Base-by-base conservation (phyloP, 805 yeast genomes). In the Wickerhamiella hasegawae region DNA sequence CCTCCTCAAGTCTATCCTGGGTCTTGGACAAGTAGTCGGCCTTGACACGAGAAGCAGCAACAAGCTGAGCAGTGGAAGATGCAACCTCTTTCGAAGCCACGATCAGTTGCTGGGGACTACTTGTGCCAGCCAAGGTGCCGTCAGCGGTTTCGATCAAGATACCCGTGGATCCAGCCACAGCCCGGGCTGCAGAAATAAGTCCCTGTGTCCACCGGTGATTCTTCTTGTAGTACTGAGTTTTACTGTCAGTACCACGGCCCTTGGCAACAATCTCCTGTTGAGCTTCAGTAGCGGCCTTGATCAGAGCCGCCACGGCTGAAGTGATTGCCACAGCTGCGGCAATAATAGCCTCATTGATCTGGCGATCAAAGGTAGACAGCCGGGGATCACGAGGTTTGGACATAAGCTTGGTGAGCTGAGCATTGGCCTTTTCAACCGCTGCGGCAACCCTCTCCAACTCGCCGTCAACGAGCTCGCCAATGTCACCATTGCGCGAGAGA, bases 121-220 rank as follows among this genome's bases (percentile, higher is more conserved):
- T 75, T n/a, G 55, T 53, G 1, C 66, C 65, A 34, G 68, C 63
- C 27, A 83, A 59, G 14, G 81, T 82, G 15, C 92, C 90, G 57
- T 82, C 90, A 0, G 94, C 92, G n/a, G 82, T 77, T 40, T 70
- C 70, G 40, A 83, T 83, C 43, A 83, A 65, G n/a, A 76, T 61
- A 47, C 75, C 77, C 2, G 95, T 84, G 1, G 94, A 71, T 2
- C 71, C 70, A 2, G 92, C 94, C 27, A 83, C 90, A 1, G 87
- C 75, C 47, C 77, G 76, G 1, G 94, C 82, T 14, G 94, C 94
- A 40, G 92, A 78, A 21, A 83, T 74, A 38, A 83, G 71, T 17
- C 95, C 95, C 57, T 84, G 93, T 0, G 94, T 81, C 95, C 95
- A 83, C 47, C 87, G 68, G 55, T 75, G 83, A 54, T 83, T 79